A percentile compares a stretch with the other conserved stretches of the same genome.
phyloP scores from a whole-genome alignment of 352 stramenopile genomes.

The Phytophthora sojae region DNA sequence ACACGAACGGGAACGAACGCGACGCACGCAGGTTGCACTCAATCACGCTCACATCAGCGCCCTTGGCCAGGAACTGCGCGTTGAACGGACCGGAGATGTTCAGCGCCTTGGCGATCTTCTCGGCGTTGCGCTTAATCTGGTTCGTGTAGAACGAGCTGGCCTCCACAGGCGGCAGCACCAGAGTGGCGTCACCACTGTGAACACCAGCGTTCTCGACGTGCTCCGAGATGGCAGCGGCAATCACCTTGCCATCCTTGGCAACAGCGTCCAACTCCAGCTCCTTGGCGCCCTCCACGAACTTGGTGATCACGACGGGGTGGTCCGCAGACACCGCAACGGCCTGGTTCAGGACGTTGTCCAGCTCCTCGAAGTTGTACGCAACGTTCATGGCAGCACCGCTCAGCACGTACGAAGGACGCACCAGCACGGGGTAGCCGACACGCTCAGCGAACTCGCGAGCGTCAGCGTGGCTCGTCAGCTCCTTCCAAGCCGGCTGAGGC shows the following conservation, averaged over 20 bases:
- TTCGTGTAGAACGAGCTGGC: conserved; percentile 97
- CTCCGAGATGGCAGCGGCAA: conserved; percentile 99
- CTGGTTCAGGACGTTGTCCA: conserved; percentile 89
- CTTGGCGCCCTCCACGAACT: conserved; percentile 98
- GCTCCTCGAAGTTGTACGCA: conserved; percentile 93
- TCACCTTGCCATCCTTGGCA: conserved; percentile 95
- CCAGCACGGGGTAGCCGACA: conserved; percentile 96
- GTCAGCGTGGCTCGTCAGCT: conserved; percentile 90
- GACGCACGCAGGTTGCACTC: conserved; percentile 99
- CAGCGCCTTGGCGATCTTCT: conserved; percentile 95
- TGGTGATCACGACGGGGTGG: conserved; percentile 98
- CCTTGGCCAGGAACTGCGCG: conserved; percentile 99
- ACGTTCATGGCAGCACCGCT: conserved; percentile 99
- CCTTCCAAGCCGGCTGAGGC: conserved; percentile 76
- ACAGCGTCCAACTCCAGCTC: conserved; percentile 99
- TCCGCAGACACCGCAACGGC: conserved; percentile 95
- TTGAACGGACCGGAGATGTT: conserved; percentile 99
- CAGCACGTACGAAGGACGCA: conserved; percentile 98
- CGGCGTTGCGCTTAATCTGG: conserved; percentile 96
- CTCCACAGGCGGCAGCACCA: conserved; percentile 98
- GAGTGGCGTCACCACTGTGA: conserved; percentile 98
- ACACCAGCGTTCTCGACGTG: conserved; percentile 99
- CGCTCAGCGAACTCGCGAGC: conserved; percentile 94
- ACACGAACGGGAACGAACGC: conserved; percentile 99
- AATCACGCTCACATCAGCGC: conserved; percentile 99